Evolutionary conservation across 495 filamentous ascomycete genomes (phyloP), one percentile per base, ranked within the genome.

Genomic region (Penicillium salamii): DNA sequence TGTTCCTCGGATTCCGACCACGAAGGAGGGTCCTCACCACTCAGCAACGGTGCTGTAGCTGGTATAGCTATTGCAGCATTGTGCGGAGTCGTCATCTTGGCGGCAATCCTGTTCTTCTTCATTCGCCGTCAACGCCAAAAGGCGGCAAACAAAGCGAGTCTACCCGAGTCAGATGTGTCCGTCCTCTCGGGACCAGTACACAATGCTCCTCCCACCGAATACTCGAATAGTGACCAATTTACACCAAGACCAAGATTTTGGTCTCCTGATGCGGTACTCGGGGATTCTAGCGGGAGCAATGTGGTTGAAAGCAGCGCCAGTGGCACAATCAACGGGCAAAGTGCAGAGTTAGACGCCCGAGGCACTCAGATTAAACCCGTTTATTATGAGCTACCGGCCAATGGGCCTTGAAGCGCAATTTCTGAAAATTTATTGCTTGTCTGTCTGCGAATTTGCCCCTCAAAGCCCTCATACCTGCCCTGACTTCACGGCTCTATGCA

Each of bases 1-100:
- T 54, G 52, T 11, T 32, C 55, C 12, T 47, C 51, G 9, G 18
- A 38, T 39, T 18, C 7, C 8, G 41, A 18, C 19, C 46, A 48
- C 2, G 41, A 24, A 12, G 35, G 35, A 21, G 39, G 38, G 23
- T 61, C 58, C 12, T 12, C 8, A 8, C 23, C 34, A n/a, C 55
- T 86, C 11, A 67, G 53, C 31, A 45, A 31, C 3, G 58, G 58
- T 9, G 53, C 54, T 17, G 48, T 65, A 29, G 51, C 62, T 38
- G 63, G 61, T 39, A 65, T 56, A 32, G 58, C 55, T 3, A 55
- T 65, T 31, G 55, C 49, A 1, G 46, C 59, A 23, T 33, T 58
- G 4, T 49, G 54, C 29, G 55, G 53, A 19, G 34, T 60, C 21
- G 35, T 48, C 13, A 14, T 65, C 19, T 29, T 67, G 5, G 49